Conservation (phyloP, 2,329 filamentous ascomycete species). For the Ophiostoma sp. region DNA sequence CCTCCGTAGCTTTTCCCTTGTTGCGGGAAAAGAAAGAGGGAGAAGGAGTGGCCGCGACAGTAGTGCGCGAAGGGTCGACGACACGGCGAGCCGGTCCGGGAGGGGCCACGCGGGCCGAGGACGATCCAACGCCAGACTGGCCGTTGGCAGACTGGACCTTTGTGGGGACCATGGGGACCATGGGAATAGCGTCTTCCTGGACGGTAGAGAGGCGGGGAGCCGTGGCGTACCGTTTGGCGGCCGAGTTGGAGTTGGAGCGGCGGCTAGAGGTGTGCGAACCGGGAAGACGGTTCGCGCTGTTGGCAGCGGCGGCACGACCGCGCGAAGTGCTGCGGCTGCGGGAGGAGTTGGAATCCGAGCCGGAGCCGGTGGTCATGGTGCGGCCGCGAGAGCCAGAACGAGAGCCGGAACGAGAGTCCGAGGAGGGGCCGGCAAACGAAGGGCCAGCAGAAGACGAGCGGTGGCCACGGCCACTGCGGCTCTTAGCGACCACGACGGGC, state of each 20-base stretch:
- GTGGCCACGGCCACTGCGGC: background rate
- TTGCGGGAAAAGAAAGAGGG: background rate
- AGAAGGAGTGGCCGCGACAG: background rate
- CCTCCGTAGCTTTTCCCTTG: constrained; percentile 1
- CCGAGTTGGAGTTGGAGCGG: background rate
- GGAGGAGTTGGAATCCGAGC: background rate
- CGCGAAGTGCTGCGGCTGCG: background rate
- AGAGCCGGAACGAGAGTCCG: background rate
- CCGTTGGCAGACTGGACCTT: background rate
- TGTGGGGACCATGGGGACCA: background rate
- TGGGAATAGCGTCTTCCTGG: background rate
- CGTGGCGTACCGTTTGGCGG: constrained; percentile 3
- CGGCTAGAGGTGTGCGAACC: background rate
- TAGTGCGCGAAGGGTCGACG: background rate
- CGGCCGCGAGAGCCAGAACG: background rate
- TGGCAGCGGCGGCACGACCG: background rate
- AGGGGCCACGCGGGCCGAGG: background rate
- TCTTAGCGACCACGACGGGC: background rate
- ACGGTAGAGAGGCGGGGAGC: background rate
- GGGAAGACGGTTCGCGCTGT: background rate
- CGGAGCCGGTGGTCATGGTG: background rate
- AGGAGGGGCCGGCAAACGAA: background rate
- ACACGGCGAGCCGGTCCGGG: background rate
- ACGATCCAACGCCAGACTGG: background rate
- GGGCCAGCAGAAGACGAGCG: background rate